Evolutionary conservation across 306 rosid species (phyloP).

Genomic region (Inga leiocalycina): DNA sequence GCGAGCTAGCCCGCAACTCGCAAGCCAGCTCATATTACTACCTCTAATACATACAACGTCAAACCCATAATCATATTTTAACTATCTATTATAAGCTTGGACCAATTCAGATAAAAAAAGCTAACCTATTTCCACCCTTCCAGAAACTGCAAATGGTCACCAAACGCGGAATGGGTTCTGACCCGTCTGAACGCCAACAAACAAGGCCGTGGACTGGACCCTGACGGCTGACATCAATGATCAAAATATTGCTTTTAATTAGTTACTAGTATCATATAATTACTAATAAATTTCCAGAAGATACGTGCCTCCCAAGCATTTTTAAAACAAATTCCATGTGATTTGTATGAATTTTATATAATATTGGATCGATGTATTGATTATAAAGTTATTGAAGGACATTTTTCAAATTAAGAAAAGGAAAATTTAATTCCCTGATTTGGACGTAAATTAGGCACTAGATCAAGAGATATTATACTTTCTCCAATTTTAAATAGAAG

Average conservation of each 20-base stretch:
- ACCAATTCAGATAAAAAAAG: too few relatives aligned
- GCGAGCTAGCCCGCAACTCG: too few relatives aligned
- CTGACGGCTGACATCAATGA: not conserved
- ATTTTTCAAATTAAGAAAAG: too few relatives aligned
- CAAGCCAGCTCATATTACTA: too few relatives aligned
- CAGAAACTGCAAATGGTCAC: not conserved
- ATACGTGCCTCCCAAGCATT: not conserved
- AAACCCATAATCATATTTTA: too few relatives aligned
- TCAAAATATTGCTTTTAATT: not conserved
- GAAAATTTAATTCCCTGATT: not conserved
- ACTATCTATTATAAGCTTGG: too few relatives aligned
- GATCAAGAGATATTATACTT: not conserved
- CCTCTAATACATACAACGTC: too few relatives aligned
- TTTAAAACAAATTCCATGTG: not conserved
- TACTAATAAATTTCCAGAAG: not conserved
- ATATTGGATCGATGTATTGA: not conserved
- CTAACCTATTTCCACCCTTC: too few relatives aligned
- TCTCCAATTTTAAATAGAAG: too few relatives aligned
- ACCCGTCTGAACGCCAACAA: not conserved
- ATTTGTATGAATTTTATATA: not conserved
- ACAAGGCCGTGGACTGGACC: not conserved
- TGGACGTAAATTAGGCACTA: not conserved
- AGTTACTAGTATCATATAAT: not conserved
- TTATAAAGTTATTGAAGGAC: too few relatives aligned
- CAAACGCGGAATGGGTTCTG: not conserved